Evolutionary conservation across 83 land plant species (phyloP).

Genomic region (Picea abies): DNA sequence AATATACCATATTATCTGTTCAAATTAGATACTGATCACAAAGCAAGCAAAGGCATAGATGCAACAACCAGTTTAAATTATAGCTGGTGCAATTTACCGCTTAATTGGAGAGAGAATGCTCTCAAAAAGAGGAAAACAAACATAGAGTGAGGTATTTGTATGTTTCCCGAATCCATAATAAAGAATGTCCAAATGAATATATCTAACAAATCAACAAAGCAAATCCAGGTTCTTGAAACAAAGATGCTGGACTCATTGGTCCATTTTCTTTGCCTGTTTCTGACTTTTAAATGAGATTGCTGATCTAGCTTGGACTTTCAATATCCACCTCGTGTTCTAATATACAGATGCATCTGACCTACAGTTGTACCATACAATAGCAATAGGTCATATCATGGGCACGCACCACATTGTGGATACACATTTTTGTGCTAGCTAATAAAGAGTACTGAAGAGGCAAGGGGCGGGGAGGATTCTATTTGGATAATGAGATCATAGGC

Average conservation of each 20-base stretch:
- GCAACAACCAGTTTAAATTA: not conserved
- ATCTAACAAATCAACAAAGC: not conserved
- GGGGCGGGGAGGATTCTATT: not conserved
- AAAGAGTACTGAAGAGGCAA: not conserved
- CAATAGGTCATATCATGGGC: not conserved
- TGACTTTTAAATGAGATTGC: not conserved
- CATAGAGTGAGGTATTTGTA: not conserved
- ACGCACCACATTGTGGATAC: not conserved
- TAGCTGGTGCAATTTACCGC: not conserved
- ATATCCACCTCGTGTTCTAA: not conserved
- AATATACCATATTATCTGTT: conserved; percentile 1
- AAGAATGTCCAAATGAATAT: not conserved
- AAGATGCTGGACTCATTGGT: not conserved
- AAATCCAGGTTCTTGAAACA: not conserved
- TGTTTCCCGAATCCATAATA: not conserved
- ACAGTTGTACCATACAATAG: not conserved
- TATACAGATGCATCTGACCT: not conserved
- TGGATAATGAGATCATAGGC: not conserved
- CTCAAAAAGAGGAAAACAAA: not conserved
- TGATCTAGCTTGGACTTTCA: not conserved
- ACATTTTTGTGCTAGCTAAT: not conserved
- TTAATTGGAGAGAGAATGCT: not conserved
- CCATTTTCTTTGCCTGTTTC: not conserved
- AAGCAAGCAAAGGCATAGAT: not conserved
- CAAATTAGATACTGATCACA: not conserved